Evolutionary conservation across 495 filamentous ascomycete species (phyloP).

Genomic region (Gamarada debralockiae): DNA sequence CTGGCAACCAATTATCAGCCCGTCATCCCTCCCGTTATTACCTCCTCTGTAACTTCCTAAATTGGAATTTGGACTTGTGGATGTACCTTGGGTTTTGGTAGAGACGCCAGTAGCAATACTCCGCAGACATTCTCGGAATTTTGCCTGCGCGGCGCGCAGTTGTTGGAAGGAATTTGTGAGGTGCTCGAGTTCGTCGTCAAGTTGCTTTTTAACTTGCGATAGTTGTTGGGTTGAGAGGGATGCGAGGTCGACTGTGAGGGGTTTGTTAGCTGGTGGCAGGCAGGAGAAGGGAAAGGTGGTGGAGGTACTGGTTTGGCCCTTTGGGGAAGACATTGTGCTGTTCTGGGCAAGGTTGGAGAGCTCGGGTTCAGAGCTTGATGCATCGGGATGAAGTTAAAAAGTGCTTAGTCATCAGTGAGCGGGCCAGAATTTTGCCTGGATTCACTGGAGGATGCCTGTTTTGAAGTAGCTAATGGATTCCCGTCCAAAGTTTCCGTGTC

Average conservation of each 20-base stretch:
- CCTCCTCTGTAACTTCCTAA: not conserved
- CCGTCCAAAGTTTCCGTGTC: no score
- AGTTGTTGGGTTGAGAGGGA: slow-evolving; percentile 48
- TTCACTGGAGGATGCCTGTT: no score
- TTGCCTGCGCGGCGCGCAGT: slow-evolving; percentile 81
- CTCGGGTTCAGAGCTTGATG: not conserved
- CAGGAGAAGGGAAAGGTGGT: not conserved
- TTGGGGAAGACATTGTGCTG: slow-evolving; percentile 19
- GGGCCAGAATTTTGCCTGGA: no score
- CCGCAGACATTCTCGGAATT: slow-evolving; percentile 83
- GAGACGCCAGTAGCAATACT: slow-evolving; percentile 22
- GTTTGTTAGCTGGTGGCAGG: slow-evolving; percentile 1
- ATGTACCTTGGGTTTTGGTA: slow-evolving; percentile 20
- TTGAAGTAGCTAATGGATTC: no score
- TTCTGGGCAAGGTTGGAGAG: not conserved
- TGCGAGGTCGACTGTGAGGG: slow-evolving; percentile 33
- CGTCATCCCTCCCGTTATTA: not conserved
- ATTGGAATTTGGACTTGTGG: not conserved
- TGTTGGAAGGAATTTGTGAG: slow-evolving; percentile 84
- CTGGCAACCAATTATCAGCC: slow-evolving; percentile 22
- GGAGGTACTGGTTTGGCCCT: slow-evolving; percentile 18
- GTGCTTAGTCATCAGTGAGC: no score
- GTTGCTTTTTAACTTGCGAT: slow-evolving; percentile 78
- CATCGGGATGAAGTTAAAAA: not conserved
- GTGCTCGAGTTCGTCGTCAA: slow-evolving; percentile 92